Evolutionary conservation across 1,284 basidiomycete species (phyloP), one percentile per base, ranked within the genome.

Genomic region (Fomitopsis schrenkii): DNA sequence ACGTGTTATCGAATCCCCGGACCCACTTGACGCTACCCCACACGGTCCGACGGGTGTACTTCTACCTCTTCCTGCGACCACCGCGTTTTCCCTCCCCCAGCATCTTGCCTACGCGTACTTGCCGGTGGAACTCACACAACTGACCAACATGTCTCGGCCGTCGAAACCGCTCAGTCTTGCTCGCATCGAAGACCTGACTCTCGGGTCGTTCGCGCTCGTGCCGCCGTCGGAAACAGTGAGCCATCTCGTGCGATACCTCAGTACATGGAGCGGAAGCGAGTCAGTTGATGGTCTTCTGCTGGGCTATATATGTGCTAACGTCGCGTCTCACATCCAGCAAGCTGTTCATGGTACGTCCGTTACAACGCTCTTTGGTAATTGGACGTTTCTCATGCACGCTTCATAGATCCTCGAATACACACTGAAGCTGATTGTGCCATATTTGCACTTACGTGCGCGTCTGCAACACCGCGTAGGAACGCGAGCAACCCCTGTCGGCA

Each of bases 251-350:
- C 78, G 89, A 66, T 91, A 85, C 70, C 77, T 93, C 55, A 85
- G 87, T 61, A 90, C 90, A 68, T 93, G 89, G 88, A 87, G 85
- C 70, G 90, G 90, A 38, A 91, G 84, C 83, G 91, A 93, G 91
- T 91, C 77, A 75, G 57, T 50, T n/a, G 35, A 85, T 83, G 70
- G 61, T 35, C 52, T 60, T 59, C 50, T 58, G 58, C 44, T 55
- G 15, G 64, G 38, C 42, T 60, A 44, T 42, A 6, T 33, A 48
- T 19, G 59, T 38, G 19, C 15, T 53, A 41, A 41, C 15, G 42
- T 15, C 19, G 50, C 38, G 38, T 14, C 38, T 19, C 17, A 3
- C n/a, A n/a, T 1, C 8, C 68, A 93, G 90, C 75, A 93, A 93
- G 73, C 71, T 91, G 35, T 90, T 93, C 71, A 84, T 86, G 83